A percentile compares a stretch with the other conserved stretches of the same genome.
Conservation (phyloP, 2,329 filamentous ascomycete genomes). For the Ceratocystis colombiana region DNA sequence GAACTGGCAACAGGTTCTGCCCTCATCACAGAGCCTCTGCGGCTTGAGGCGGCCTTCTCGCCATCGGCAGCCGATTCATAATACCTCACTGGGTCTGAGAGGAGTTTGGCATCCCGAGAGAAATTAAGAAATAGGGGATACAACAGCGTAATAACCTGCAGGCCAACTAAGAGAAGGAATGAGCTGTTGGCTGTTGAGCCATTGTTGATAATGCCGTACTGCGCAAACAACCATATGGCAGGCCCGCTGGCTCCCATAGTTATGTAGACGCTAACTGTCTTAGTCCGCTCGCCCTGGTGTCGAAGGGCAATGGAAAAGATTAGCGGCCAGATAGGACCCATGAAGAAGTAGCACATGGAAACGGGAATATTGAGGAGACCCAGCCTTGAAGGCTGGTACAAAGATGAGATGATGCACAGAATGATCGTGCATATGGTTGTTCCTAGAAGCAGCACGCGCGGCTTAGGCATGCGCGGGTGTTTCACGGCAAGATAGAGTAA, state of each 20-base stretch:
- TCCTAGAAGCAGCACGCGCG: slow-evolving; percentile 53
- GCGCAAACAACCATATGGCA: slow-evolving; percentile 62
- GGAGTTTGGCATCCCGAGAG: slow-evolving; percentile 38
- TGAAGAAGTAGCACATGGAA: slow-evolving; percentile 65
- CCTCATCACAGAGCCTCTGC: not conserved
- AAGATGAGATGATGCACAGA: slow-evolving; percentile 32
- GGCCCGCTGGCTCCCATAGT: slow-evolving; percentile 67
- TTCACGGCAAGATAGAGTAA: slow-evolving; percentile 50
- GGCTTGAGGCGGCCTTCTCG: not conserved
- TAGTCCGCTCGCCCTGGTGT: slow-evolving; percentile 69
- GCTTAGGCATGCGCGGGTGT: slow-evolving; percentile 46
- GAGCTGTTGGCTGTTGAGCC: slow-evolving; percentile 53
- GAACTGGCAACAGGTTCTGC: not conserved
- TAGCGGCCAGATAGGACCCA: slow-evolving; percentile 73
- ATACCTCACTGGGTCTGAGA: slow-evolving; percentile 34
- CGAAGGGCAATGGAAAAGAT: slow-evolving; percentile 71
- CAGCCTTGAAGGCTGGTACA: slow-evolving; percentile 41
- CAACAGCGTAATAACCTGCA: slow-evolving; percentile 39
- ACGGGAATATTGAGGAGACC: slow-evolving; percentile 50
- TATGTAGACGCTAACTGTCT: slow-evolving; percentile 66
- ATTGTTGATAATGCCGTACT: slow-evolving; percentile 54
- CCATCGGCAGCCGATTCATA: not conserved
- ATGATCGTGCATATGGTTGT: slow-evolving; percentile 51
- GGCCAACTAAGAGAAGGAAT: slow-evolving; percentile 51
- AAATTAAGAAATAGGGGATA: slow-evolving; percentile 44